These are phyloP conservation scores for Fagus crenata DNA, from an alignment of 306 rosid genomes.

Conservation along the genomic window DNA sequence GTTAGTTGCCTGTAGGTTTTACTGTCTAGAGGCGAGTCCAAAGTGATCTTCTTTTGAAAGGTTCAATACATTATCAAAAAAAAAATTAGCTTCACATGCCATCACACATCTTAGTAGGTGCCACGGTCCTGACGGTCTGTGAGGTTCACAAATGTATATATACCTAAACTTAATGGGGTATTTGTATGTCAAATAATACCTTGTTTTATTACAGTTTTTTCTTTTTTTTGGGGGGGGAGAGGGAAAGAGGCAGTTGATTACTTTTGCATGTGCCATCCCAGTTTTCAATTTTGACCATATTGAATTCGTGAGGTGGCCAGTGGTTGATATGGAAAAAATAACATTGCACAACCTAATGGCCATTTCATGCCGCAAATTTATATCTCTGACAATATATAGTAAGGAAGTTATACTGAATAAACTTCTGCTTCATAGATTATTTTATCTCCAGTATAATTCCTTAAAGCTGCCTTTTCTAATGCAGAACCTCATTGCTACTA, in stretches of 20 bases:
- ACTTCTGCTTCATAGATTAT: not conserved
- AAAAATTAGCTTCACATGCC: not conserved
- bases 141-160: not conserved
- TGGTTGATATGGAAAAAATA: not conserved
- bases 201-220: too few relatives aligned
- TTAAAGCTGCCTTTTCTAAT: slow-evolving; percentile 25
- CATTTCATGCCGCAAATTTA: not conserved
- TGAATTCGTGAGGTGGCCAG: too few relatives aligned
- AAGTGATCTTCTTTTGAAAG: too few relatives aligned
- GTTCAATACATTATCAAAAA: not conserved
- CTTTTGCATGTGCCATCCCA: not conserved
- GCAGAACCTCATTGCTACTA: slow-evolving; percentile 90
- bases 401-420: not conserved
- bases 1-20: too few relatives aligned
- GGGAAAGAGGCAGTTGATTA: not conserved
- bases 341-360: not conserved
- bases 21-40: too few relatives aligned
- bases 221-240: too few relatives aligned
- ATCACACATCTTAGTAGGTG: not conserved
- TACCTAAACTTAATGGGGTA: not conserved
- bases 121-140: not conserved
- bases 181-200: not conserved
- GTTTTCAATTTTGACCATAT: not conserved
- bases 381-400: not conserved
- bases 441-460: not conserved